Percentiles rank a stretch among this genome's conserved stretches.
Conservation (phyloP, 2,329 filamentous ascomycete genomes). For the Fusarium pininemorale region DNA sequence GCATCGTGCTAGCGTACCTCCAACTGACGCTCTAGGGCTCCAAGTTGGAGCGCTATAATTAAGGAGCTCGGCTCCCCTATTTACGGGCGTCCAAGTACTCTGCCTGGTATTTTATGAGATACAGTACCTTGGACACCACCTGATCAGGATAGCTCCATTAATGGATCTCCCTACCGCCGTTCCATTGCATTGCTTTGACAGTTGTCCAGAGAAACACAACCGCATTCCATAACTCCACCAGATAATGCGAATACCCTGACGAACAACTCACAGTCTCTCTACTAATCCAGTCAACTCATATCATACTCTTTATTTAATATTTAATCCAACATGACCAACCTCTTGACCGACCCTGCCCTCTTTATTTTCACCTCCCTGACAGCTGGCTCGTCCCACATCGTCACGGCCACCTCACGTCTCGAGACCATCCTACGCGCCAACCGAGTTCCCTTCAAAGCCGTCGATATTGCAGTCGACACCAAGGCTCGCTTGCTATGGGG, state of each 20-base stretch:
- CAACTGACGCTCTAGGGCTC: not conserved
- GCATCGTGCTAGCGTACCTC: constrained; percentile 27
- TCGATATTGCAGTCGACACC: constrained; percentile 91
- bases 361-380: constrained; percentile 98
- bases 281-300: not conserved
- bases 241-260: constrained; percentile 24
- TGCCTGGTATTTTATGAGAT: not conserved
- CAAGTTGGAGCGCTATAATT: constrained; percentile 24
- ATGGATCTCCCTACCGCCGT: not conserved
- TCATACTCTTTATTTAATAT: not conserved
- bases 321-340: constrained; percentile 51
- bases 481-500: constrained; percentile 90
- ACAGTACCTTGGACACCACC: not conserved
- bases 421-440: constrained; percentile 97
- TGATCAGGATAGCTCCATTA: constrained; percentile 14
- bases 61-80: constrained; percentile 36
- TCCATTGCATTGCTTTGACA: constrained; percentile 12
- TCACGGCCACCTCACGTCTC: constrained; percentile 93
- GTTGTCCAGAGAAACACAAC: constrained; percentile 5
- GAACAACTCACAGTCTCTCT: constrained; percentile 2
- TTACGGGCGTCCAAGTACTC: constrained; percentile 7
- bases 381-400: constrained; percentile 92
- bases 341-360: constrained; percentile 73
- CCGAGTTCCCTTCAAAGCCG: constrained; percentile 89
- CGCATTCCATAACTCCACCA: constrained; percentile 17